phyloP scores from a whole-genome alignment of 2,329 filamentous ascomycete species.

The Alternaria sp. region DNA sequence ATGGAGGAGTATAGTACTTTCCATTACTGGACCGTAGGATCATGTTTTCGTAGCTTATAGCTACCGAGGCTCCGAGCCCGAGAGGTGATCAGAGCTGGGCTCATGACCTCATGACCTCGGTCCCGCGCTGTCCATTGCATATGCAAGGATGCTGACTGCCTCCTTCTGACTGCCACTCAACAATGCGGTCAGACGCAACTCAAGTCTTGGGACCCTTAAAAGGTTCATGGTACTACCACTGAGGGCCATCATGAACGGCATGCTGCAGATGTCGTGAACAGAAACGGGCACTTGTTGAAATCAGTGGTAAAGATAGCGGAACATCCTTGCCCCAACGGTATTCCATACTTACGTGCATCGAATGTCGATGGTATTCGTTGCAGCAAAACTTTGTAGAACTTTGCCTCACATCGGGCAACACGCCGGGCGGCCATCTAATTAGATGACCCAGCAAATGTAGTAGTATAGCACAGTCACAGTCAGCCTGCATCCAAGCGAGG shows the following conservation, averaged over 20 bases:
- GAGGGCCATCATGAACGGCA: not conserved
- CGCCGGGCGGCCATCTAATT: slow-evolving; percentile 15
- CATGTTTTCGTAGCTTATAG: not conserved
- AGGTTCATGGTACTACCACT: slow-evolving; percentile 7
- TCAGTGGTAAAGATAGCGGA: not conserved
- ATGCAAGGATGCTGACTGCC: not conserved
- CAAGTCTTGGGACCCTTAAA: not conserved
- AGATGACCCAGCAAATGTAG: slow-evolving; percentile 8
- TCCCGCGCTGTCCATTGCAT: not conserved
- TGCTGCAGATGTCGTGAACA: not conserved
- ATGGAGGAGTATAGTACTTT: not conserved
- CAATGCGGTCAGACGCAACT: not conserved
- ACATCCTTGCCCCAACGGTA: slow-evolving; percentile 4
- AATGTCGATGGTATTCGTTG: not conserved
- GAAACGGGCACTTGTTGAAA: not conserved
- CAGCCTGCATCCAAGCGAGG: not conserved
- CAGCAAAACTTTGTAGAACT: not conserved
- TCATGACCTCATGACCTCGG: not conserved
- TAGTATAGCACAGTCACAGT: slow-evolving; percentile 8
- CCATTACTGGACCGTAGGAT: not conserved
- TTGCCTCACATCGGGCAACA: not conserved
- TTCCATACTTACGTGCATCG: slow-evolving; percentile 2
- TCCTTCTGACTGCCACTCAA: slow-evolving; percentile 5
- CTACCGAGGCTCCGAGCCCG: not conserved
- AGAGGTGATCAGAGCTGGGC: not conserved